These are phyloP conservation scores for Rhodocollybia butyracea DNA, from an alignment of 768 basidiomycete genomes.

Conservation along the genomic window DNA sequence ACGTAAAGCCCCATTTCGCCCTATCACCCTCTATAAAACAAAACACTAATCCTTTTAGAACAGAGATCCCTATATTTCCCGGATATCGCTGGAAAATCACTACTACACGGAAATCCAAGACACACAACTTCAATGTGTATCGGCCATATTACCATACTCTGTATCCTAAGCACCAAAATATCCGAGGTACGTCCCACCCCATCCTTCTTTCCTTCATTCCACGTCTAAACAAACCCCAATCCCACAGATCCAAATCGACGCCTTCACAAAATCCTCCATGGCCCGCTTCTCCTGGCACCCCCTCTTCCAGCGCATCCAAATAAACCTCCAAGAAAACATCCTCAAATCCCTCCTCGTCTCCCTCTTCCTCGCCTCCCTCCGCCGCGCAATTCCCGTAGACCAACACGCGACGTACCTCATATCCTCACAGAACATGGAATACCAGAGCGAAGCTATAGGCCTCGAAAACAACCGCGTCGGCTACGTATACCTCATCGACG, in stretches of 20 bases:
- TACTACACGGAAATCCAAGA: constrained; percentile 51
- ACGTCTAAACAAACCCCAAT: not conserved
- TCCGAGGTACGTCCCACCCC: constrained; percentile 86
- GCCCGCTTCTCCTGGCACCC: constrained; percentile 50
- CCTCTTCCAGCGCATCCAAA: constrained; percentile 71
- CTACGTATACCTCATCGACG: constrained; percentile 89
- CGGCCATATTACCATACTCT: constrained; percentile 74
- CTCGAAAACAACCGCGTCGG: constrained; percentile 90
- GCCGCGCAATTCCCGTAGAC: constrained; percentile 57
- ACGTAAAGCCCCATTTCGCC: constrained; percentile 49
- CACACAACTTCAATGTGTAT: constrained; percentile 78
- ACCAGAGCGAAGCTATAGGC: constrained; percentile 78
- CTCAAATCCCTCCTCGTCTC: constrained; percentile 89
- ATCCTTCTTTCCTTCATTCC: not conserved
- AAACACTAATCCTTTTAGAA: not conserved
- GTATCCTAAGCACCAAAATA: constrained; percentile 81
- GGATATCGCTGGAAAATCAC: constrained; percentile 70
- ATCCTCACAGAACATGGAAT: constrained; percentile 83
- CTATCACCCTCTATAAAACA: not conserved
- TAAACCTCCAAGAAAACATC: constrained; percentile 93
- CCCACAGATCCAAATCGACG: constrained; percentile 72
- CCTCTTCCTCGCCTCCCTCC: constrained; percentile 75
- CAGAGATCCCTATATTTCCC: constrained; percentile 94
- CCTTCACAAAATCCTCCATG: constrained; percentile 61
- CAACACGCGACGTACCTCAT: constrained; percentile 74